A percentile compares a stretch with the other conserved stretches of the same genome.
Evolutionary conservation across 495 filamentous ascomycete genomes (phyloP).

Genomic region (Talaromyces adpressus): DNA sequence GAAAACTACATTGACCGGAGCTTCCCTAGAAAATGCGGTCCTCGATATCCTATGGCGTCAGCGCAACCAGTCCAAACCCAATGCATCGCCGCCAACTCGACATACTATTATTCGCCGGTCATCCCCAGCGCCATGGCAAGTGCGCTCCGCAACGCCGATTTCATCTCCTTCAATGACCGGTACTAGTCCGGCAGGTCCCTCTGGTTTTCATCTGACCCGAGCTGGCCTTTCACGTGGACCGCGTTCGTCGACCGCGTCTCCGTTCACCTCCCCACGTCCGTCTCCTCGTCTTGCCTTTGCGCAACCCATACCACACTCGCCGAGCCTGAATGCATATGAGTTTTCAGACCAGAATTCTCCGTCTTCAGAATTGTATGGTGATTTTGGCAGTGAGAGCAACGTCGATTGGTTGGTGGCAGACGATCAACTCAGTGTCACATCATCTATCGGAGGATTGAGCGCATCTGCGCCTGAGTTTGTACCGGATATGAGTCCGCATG

Average conservation of each 20-base stretch:
- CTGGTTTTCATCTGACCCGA: conserved; percentile 66
- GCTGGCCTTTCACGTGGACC: conserved; percentile 61
- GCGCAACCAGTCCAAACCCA: conserved; percentile 66
- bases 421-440: conserved; percentile 67
- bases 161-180: conserved; percentile 67
- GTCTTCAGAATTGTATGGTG: conserved; percentile 78
- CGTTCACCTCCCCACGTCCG: conserved; percentile 89
- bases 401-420: conserved; percentile 96
- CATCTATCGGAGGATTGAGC: conserved; percentile 69
- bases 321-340: conserved; percentile 88
- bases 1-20: conserved; percentile 69
- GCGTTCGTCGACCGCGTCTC: conserved; percentile 53
- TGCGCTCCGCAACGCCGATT: conserved; percentile 70
- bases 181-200: conserved; percentile 69
- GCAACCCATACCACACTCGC: conserved; percentile 93
- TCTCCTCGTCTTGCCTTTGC: conserved; percentile 89
- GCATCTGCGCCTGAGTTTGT: conserved; percentile 75
- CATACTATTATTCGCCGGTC: conserved; percentile 84
- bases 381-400: conserved; percentile 79
- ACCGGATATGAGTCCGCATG: conserved; percentile 94
- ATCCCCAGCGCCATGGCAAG: conserved; percentile 91
- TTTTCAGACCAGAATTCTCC: conserved; percentile 66
- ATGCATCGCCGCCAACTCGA: conserved; percentile 71
- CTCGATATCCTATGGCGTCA: conserved; percentile 90
- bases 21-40: conserved; percentile 79